Conservation (phyloP, 371 early-diverging fungal species). For the Mucor racemosus region DNA sequence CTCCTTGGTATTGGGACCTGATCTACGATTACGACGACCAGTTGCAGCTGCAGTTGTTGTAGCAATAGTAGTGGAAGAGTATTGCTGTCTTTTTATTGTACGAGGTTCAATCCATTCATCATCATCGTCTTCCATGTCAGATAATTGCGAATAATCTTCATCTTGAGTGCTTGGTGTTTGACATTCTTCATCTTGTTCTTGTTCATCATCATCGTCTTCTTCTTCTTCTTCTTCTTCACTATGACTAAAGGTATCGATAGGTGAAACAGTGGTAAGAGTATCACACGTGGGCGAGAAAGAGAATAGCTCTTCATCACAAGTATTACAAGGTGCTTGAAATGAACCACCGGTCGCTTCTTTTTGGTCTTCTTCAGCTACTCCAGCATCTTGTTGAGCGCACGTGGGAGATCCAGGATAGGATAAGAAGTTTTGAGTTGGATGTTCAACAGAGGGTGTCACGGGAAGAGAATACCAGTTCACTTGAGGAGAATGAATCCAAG, state of each 20-base stretch:
- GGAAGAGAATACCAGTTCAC: conserved; percentile 16
- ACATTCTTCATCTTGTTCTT: not conserved
- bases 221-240: conserved; percentile 19
- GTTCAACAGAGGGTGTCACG: conserved; percentile 18
- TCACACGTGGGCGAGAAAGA: not conserved
- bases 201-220: conserved; percentile 11
- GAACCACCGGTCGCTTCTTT: not conserved
- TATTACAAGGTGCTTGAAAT: not conserved
- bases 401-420: conserved; percentile 27
- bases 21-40: not conserved
- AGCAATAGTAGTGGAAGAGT: too few relatives aligned
- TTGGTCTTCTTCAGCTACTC: not conserved
- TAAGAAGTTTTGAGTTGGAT: not conserved
- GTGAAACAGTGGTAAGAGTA: not conserved
- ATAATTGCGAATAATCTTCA: not conserved
- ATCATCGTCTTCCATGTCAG: conserved; percentile 15
- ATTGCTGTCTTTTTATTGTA: not conserved
- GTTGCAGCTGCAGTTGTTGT: not conserved
- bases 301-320: not conserved
- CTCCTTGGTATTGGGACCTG: not conserved
- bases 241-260: not conserved
- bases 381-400: conserved; percentile 2
- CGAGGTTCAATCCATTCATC: conserved; percentile 1
- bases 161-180: not conserved
- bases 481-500: conserved; percentile 3